Evolutionary conservation across 192 early-diverging fungal genomes (phyloP).

Genomic region (Backusella macrospora): DNA sequence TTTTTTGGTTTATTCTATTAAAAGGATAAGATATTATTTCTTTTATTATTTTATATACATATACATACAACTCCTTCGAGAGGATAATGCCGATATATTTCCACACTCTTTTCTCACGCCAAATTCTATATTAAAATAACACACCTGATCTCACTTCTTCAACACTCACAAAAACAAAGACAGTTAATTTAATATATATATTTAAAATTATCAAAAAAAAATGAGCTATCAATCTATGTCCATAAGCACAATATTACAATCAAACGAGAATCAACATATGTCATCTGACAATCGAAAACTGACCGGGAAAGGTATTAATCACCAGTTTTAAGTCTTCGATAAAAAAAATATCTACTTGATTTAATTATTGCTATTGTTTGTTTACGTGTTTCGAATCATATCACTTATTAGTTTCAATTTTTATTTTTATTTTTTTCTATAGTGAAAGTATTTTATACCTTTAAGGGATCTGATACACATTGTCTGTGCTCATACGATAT

Average conservation of each 20-base stretch:
- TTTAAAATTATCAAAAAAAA: background rate
- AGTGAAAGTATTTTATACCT: conserved; percentile 29
- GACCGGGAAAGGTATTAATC: conserved; percentile 23
- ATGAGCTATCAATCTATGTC: conserved; percentile 27
- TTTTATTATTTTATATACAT: background rate
- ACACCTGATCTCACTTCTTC: conserved; percentile 4
- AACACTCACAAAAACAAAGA: conserved; percentile 1
- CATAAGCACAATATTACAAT: conserved; percentile 24
- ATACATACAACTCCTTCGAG: background rate
- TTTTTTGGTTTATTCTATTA: background rate
- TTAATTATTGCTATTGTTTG: conserved; percentile 8
- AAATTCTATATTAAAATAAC: conserved; percentile 7
- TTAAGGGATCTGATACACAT: conserved; percentile 25
- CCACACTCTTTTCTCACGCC: conserved; percentile 3
- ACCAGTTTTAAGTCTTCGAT: background rate
- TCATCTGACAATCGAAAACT: background rate
- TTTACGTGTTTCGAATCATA: conserved; percentile 15
- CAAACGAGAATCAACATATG: background rate
- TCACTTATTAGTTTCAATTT: background rate
- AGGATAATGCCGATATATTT: conserved; percentile 11
- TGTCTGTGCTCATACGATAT: conserved; percentile 28
- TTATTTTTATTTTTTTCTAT: conserved; percentile 10
- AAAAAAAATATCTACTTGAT: background rate
- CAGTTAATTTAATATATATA: background rate
- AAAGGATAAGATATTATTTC: background rate